Evolutionary conservation across 2,329 filamentous ascomycete genomes (phyloP).

Genomic region (Endothia cerciana): DNA sequence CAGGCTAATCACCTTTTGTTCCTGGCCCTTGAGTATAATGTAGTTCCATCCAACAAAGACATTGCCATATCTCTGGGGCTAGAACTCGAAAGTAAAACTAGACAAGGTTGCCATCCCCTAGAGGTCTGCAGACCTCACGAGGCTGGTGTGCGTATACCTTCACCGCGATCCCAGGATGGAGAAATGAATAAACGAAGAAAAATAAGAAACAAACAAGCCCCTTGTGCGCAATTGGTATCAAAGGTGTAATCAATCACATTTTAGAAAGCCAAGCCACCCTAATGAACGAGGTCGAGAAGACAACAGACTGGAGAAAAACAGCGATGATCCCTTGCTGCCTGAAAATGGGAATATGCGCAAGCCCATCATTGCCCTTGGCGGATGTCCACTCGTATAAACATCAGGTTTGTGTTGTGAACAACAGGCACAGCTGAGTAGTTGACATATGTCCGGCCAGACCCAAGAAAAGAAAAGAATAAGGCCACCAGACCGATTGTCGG

Average conservation of each 20-base stretch:
- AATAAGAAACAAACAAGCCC: conserved; percentile 2
- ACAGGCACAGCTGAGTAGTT: neutral
- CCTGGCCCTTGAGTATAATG: neutral
- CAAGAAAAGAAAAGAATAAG: neutral
- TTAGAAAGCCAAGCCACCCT: conserved; percentile 8
- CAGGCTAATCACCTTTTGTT: neutral
- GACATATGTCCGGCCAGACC: neutral
- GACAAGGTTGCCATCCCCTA: neutral
- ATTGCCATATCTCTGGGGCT: neutral
- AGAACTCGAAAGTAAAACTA: neutral
- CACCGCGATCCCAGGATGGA: neutral
- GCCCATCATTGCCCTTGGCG: neutral
- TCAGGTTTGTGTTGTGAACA: neutral
- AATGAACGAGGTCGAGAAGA: conserved; percentile 13
- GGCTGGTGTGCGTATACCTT: neutral
- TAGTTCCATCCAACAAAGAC: neutral
- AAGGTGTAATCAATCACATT: conserved; percentile 3
- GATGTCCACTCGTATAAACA: neutral
- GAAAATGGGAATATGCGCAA: neutral
- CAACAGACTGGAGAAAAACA: conserved; percentile 10
- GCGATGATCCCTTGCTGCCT: neutral
- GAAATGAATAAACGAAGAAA: neutral
- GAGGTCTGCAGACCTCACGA: neutral
- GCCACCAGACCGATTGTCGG: neutral
- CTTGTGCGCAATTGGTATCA: conserved; percentile 10